phyloP scores from a whole-genome alignment of 345 rosid genomes.

The Chamaenerion angustifolium region DNA sequence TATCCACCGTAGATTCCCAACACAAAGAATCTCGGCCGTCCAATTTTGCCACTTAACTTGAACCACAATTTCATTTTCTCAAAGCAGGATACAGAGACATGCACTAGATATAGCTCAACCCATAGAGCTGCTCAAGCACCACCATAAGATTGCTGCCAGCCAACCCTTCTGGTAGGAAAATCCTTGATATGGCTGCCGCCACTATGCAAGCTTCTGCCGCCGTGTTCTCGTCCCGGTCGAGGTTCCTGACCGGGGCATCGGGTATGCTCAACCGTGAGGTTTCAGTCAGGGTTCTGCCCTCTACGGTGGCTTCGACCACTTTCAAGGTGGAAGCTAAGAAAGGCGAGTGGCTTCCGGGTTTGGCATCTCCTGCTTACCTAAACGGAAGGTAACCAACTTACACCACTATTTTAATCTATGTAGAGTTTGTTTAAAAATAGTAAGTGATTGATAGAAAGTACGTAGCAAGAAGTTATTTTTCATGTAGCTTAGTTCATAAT shows the following conservation, averaged over 20 bases:
- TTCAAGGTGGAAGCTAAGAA: conserved; percentile 76
- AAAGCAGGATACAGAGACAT: conserved; percentile 14
- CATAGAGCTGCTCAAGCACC: neutral
- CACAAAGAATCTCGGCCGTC: neutral
- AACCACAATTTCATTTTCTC: conserved; percentile 16
- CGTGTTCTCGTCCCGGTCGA: conserved; percentile 38
- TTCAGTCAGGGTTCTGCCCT: conserved; percentile 23
- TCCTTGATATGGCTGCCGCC: conserved; percentile 52
- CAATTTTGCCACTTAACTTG: conserved; percentile 8
- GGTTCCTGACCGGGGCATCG: conserved; percentile 56
- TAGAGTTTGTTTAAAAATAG: no score
- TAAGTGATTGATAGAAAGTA: no score
- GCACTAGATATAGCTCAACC: neutral
- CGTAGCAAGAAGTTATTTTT: no score
- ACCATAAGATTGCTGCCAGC: neutral
- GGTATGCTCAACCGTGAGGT: conserved; percentile 33
- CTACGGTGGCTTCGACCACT: conserved; percentile 10
- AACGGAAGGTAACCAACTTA: conserved; percentile 55
- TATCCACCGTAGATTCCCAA: no score
- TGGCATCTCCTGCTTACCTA: conserved; percentile 70
- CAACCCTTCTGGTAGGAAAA: neutral
- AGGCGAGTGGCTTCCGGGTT: conserved; percentile 96
- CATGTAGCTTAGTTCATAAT: no score
- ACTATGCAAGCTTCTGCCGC: conserved; percentile 83
- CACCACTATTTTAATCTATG: no score